Percentiles rank a stretch among this genome's conserved stretches.
phyloP scores from a whole-genome alignment of 2,329 filamentous ascomycete species.

The Sporothrix globosa region DNA sequence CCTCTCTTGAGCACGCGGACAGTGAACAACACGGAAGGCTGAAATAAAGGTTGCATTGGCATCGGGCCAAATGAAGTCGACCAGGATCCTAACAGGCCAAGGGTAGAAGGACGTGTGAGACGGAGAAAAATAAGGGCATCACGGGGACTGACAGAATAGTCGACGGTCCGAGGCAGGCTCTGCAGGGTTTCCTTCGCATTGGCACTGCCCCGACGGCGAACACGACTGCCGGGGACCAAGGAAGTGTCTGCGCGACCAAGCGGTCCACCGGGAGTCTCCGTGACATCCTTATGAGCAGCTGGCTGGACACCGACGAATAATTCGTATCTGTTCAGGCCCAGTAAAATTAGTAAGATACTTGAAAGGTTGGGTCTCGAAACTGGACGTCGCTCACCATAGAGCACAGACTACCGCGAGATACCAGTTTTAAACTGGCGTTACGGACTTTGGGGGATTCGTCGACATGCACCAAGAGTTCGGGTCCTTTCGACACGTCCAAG shows the following conservation, averaged over 20 bases:
- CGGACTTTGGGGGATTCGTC: no score
- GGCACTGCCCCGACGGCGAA: background rate
- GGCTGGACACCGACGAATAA: no score
- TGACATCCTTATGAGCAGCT: no score
- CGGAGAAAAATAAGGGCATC: background rate
- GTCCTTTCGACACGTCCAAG: no score
- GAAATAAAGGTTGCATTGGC: background rate
- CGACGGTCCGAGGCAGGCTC: no score
- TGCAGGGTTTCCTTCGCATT: background rate
- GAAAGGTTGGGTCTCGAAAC: background rate
- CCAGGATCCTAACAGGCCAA: background rate
- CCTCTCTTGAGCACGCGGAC: background rate
- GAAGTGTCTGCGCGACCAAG: slow-evolving; percentile 1
- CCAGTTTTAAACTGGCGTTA: no score
- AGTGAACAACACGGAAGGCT: background rate
- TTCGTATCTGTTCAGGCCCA: no score
- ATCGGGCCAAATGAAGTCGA: no score
- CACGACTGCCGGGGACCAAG: background rate
- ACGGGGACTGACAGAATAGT: background rate
- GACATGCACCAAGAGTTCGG: no score
- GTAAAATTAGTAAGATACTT: no score
- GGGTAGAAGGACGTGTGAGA: background rate
- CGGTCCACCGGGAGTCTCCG: background rate
- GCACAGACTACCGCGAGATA: no score
- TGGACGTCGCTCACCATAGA: no score